Percentiles rank a stretch among this genome's conserved stretches.
These are phyloP conservation scores for Nepenthes mirabilis DNA, from an alignment of 148 eudicot species.

Conservation along the genomic window DNA sequence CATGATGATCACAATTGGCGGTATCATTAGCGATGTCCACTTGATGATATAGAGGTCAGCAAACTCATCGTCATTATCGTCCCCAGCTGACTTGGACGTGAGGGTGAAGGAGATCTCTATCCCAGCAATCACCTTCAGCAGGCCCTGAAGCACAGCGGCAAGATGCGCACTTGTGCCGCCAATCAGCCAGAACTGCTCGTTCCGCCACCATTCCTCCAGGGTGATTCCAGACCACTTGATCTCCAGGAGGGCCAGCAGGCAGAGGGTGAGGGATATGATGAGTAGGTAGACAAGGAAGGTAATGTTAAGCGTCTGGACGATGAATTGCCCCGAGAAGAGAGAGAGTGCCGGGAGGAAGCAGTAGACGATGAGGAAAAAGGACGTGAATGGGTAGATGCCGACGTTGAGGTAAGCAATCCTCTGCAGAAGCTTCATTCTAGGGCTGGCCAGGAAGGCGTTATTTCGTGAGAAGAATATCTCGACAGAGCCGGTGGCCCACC, in stretches of 20 bases:
- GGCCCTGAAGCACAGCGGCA: slow-evolving; percentile 86
- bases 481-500: slow-evolving; percentile 97
- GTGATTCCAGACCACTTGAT: slow-evolving; percentile 86
- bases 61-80: slow-evolving; percentile 64
- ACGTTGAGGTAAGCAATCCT: slow-evolving; percentile 80
- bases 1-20: slow-evolving; percentile 79
- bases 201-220: slow-evolving; percentile 95
- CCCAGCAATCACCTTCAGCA: slow-evolving; percentile 79
- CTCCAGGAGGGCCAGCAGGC: slow-evolving; percentile 67
- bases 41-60: slow-evolving; percentile 71
- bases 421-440: slow-evolving; percentile 61
- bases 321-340: slow-evolving; percentile 86
- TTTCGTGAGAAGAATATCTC: slow-evolving; percentile 94
- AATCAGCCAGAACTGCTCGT: slow-evolving; percentile 95
- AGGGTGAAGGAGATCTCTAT: slow-evolving; percentile 82
- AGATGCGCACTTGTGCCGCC: slow-evolving; percentile 96
- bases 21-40: slow-evolving; percentile 87
- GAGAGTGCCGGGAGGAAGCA: slow-evolving; percentile 94
- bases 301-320: slow-evolving; percentile 58
- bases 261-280: slow-evolving; percentile 59
- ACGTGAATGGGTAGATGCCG: slow-evolving; percentile 92
- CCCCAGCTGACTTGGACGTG: slow-evolving; percentile 66
- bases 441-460: slow-evolving; percentile 70
- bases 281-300: slow-evolving; percentile 74
- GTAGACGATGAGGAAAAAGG: slow-evolving; percentile 77